phyloP scores from a whole-genome alignment of 2,329 filamentous ascomycete species.

The Arthrobotrys conoides region DNA sequence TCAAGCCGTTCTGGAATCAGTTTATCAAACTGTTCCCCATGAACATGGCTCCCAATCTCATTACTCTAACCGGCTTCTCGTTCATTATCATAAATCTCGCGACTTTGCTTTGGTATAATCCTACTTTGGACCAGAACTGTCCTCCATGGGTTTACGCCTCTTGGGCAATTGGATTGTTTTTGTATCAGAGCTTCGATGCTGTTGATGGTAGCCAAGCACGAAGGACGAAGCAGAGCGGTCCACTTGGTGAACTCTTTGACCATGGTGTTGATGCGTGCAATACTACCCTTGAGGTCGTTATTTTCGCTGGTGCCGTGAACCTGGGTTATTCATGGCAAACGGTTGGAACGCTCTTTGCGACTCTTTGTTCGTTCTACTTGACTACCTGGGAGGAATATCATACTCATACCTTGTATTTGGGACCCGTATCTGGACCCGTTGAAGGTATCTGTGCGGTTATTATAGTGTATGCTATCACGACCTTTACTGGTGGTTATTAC shows the following conservation, averaged over 20 bases:
- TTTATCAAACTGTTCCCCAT: conserved; percentile 96
- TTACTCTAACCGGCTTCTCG: conserved; percentile 89
- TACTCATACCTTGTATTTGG: conserved; percentile 93
- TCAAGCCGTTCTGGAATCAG: conserved; percentile 98
- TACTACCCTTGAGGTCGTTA: conserved; percentile 90
- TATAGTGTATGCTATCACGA: conserved; percentile 85
- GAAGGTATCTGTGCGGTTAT: conserved; percentile 91
- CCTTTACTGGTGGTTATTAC: conserved; percentile 87
- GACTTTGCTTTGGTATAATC: conserved; percentile 95
- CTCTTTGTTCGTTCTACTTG: conserved; percentile 95
- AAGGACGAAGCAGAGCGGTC: conserved; percentile 91
- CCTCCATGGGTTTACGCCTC: conserved; percentile 94
- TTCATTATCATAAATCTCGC: conserved; percentile 92
- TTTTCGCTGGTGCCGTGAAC: conserved; percentile 94
- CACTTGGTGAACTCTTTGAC: conserved; percentile 95
- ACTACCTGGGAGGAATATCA: conserved; percentile 99
- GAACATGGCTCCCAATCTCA: conserved; percentile 90
- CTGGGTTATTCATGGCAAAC: conserved; percentile 69
- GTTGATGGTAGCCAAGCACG: conserved; percentile 94
- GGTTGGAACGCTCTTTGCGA: conserved; percentile 62
- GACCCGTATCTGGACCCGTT: conserved; percentile 92
- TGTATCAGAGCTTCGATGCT: conserved; percentile 99
- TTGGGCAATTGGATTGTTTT: conserved; percentile 89
- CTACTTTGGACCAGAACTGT: conserved; percentile 92
- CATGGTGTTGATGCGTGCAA: conserved; percentile 98